These are phyloP conservation scores for Colletotrichum gigasporum DNA, from an alignment of 2,329 filamentous ascomycete genomes.

Conservation along the genomic window DNA sequence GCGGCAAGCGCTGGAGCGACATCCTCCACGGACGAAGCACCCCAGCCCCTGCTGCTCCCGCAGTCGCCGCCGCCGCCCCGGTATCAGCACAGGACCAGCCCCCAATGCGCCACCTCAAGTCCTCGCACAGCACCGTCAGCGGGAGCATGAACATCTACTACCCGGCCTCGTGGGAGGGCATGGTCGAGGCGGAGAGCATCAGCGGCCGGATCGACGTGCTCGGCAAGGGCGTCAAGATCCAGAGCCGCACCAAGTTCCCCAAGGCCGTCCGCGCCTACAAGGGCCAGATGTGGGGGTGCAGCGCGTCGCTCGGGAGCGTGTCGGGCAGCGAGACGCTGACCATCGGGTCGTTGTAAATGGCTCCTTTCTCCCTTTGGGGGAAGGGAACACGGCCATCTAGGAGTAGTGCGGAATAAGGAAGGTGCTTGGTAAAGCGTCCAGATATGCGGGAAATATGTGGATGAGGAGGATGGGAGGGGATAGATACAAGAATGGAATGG, in stretches of 20 bases:
- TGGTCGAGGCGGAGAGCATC: slow-evolving; percentile 48
- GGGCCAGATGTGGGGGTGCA: slow-evolving; percentile 29
- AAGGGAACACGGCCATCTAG: too few species aligned
- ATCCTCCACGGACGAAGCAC: too few species aligned
- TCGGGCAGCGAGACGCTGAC: not conserved
- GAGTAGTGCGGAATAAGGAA: not conserved
- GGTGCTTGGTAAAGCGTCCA: not conserved
- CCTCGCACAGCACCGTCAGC: slow-evolving; percentile 55
- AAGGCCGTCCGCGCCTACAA: slow-evolving; percentile 41
- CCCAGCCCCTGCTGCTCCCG: too few species aligned
- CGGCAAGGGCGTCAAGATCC: slow-evolving; percentile 54
- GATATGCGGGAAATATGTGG: slow-evolving; percentile 13
- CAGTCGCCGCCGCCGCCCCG: not conserved
- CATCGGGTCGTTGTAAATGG: not conserved
- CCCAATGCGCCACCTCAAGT: slow-evolving; percentile 47
- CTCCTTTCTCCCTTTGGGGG: too few species aligned
- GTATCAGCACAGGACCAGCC: slow-evolving; percentile 17
- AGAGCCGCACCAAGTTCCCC: slow-evolving; percentile 46
- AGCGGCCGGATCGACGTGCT: slow-evolving; percentile 49
- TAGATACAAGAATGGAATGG: not conserved
- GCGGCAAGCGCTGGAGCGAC: too few species aligned
- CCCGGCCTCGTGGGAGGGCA: slow-evolving; percentile 60
- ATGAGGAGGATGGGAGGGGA: not conserved
- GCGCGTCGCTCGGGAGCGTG: not conserved
- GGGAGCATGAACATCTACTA: slow-evolving; percentile 54